Conservation (phyloP, 108 stramenopile genomes). For the Discostella stelligeroides region DNA sequence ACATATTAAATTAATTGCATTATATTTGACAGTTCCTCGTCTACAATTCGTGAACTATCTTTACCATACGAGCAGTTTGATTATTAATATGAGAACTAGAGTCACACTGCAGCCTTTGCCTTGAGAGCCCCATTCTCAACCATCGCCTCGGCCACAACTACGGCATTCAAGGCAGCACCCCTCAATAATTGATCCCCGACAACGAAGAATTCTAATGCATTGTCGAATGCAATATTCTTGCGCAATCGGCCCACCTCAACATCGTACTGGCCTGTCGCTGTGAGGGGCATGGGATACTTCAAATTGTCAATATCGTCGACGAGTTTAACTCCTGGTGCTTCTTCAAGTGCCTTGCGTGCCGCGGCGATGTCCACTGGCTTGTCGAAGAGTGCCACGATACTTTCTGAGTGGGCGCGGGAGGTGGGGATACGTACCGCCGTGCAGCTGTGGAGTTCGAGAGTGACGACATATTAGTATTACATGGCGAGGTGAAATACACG, state of each 20-base stretch:
- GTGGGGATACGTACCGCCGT: conserved; percentile 98
- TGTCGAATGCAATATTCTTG: conserved; percentile 82
- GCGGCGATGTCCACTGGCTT: conserved; percentile 80
- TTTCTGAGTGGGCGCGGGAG: conserved; percentile 96
- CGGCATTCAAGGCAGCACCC: conserved; percentile 97
- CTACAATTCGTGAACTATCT: no score
- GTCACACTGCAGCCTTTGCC: conserved; percentile 20
- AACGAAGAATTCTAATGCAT: conserved; percentile 97
- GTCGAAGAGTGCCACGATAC: conserved; percentile 92
- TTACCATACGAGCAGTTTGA: no score
- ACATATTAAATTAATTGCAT: no score
- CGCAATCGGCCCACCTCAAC: conserved; percentile 94
- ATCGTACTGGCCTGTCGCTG: conserved; percentile 94
- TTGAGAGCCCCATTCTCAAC: conserved; percentile 75
- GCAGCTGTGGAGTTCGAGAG: conserved; percentile 52
- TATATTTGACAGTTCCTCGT: no score
- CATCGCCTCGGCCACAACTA: conserved; percentile 94
- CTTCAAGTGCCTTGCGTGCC: conserved; percentile 76
- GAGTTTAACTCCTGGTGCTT: conserved; percentile 83
- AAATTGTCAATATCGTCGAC: conserved; percentile 71
- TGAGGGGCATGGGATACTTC: conserved; percentile 96
- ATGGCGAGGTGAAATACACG: no score
- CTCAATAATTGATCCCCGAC: conserved; percentile 97
- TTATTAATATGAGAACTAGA: no score
- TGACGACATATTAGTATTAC: not conserved